Evolutionary conservation across 495 filamentous ascomycete species (phyloP), one percentile per base, ranked within the genome.

Genomic region (Bombardia bombarda): DNA sequence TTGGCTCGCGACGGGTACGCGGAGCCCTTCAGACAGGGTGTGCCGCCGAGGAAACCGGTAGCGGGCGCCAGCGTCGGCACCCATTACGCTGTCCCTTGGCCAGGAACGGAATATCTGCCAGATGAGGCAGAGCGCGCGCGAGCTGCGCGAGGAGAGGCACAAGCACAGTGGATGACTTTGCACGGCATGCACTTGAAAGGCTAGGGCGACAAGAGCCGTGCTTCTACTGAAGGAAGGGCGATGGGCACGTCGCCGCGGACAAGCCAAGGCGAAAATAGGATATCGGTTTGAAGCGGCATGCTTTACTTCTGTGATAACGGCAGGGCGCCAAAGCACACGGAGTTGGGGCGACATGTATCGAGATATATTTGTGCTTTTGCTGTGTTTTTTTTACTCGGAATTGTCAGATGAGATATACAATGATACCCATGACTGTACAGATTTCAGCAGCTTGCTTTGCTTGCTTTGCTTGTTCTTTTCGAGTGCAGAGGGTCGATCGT

Each of bases 81-180:
- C 30, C 42, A 45, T 18, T 38, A 45, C 22, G 42, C 33, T 9
- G 21, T 19, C 9, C 42, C 42, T 3, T 38, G 23, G 35, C 42
- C 33, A 13, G n/a, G 3, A 2, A n/a, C 31, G 14, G 35, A 45
- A 7, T 21, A 45, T 17, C 33, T 20, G 24, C 42, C 42, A 3
- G 33, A 38, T 14, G 42, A 45, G 7, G 33, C 33, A 3, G 42
- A 45, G 33, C 16, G 23, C 2, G 23, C 32, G 19, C 21, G 42
- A 18, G 42, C 42, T 5, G 22, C 16, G 2, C 34, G 42, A 31
- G 42, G 42, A 12, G 42, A 45, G 26, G 14, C 21, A 3, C 42
- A 45, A n/a, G 33, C 42, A 7, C 42, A 38, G 34, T 45, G 42
- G 42, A 38, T 45, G 22, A 30, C 42, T 1, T 23, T 38, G 4